phyloP scores from a whole-genome alignment of 805 yeast genomes.

The Pichia cephalocereana region DNA sequence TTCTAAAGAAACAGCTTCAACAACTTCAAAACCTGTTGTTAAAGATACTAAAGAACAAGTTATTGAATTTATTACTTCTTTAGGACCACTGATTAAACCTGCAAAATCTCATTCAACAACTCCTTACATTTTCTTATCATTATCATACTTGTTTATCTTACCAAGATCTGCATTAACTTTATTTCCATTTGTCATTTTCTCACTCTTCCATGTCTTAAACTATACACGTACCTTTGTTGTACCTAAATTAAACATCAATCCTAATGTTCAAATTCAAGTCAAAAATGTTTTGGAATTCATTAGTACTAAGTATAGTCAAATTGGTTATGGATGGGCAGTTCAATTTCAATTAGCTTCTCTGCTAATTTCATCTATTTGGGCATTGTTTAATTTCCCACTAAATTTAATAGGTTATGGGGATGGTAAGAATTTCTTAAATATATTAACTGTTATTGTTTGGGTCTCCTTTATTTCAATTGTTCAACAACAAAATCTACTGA shows the following conservation, averaged over 20 bases:
- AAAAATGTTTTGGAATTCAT: conserved; percentile 30
- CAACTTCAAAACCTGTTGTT: conserved; percentile 27
- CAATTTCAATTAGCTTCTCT: conserved; percentile 35
- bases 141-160: conserved; percentile 47
- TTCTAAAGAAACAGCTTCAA: conserved; percentile 24
- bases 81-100: conserved; percentile 7
- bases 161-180: conserved; percentile 53
- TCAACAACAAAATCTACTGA: conserved; percentile 65
- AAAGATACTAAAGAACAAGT: not conserved
- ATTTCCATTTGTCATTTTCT: conserved; percentile 67
- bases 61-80: not conserved
- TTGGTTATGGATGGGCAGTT: conserved; percentile 52
- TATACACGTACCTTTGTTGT: conserved; percentile 57
- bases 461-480: conserved; percentile 64
- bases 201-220: conserved; percentile 73
- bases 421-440: conserved; percentile 24
- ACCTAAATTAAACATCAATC: conserved; percentile 42
- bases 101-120: conserved; percentile 7
- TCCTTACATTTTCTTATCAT: conserved; percentile 57
- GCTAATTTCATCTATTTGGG: conserved; percentile 24
- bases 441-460: conserved; percentile 47
- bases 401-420: conserved; percentile 10
- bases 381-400: conserved; percentile 19
- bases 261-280: conserved; percentile 7
- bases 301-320: conserved; percentile 46